These are phyloP conservation scores for Elaeis guineensis DNA, from an alignment of 176 grass and related monocot genomes.

Conservation along the genomic window DNA sequence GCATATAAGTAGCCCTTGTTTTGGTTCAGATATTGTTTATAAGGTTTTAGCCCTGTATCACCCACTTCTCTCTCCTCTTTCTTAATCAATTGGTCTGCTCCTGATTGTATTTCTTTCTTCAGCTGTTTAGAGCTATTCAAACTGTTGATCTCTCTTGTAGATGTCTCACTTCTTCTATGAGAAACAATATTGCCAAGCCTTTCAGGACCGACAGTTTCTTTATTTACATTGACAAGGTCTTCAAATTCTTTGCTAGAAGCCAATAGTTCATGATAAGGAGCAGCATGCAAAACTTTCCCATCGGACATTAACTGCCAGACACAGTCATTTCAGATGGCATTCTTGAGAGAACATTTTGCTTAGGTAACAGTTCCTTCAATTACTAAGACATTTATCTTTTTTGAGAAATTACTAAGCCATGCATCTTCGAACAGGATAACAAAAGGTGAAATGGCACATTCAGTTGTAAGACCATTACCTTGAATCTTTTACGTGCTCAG, in stretches of 20 bases:
- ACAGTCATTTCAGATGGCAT: not conserved
- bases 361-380: no score
- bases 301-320: constrained; percentile 75
- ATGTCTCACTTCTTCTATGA: constrained; percentile 24
- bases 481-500: no score
- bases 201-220: constrained; percentile 38
- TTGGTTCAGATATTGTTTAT: constrained; percentile 62
- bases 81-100: constrained; percentile 68
- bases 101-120: constrained; percentile 23
- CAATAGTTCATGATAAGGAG: constrained; percentile 49
- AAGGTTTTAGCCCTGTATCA: constrained; percentile 69
- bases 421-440: no score
- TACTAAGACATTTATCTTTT: no score
- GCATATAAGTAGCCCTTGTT: constrained; percentile 70
- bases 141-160: constrained; percentile 29
- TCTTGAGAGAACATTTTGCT: no score
- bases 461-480: no score
- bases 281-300: constrained; percentile 52
- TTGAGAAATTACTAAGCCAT: no score
- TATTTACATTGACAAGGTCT: constrained; percentile 71
- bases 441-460: no score
- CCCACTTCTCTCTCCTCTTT: constrained; percentile 83
- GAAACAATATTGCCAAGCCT: constrained; percentile 25
- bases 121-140: constrained; percentile 20
- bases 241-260: constrained; percentile 68